Evolutionary conservation across 1,284 basidiomycete species (phyloP).

Genomic region (Apiotrichum brassicae): DNA sequence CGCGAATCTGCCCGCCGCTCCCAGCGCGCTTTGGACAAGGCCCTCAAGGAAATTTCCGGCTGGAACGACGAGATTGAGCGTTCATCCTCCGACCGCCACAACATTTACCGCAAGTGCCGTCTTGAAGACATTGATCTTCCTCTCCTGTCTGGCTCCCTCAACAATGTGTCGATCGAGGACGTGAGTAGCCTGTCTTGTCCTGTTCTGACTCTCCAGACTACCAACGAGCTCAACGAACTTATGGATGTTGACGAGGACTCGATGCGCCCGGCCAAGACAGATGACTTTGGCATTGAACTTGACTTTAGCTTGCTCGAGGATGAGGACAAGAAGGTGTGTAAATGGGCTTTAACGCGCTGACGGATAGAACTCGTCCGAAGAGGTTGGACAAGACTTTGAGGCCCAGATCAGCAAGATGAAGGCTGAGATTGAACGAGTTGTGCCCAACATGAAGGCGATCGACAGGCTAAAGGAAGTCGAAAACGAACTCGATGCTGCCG

Average conservation of each 20-base stretch:
- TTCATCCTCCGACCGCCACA: slow-evolving; percentile 73
- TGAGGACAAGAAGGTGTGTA: slow-evolving; percentile 57
- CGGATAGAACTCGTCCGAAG: slow-evolving; percentile 60
- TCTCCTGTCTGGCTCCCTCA: slow-evolving; percentile 64
- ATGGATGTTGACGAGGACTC: slow-evolving; percentile 82
- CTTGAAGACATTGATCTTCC: slow-evolving; percentile 89
- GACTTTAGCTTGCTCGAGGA: slow-evolving; percentile 76
- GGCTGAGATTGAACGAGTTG: slow-evolving; percentile 85
- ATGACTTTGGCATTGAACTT: slow-evolving; percentile 84
- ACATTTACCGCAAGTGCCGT: slow-evolving; percentile 83
- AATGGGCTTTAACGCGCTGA: neutral
- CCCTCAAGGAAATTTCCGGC: slow-evolving; percentile 78
- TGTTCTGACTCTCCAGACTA: slow-evolving; percentile 3
- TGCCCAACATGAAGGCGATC: slow-evolving; percentile 93
- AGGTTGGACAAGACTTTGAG: slow-evolving; percentile 68
- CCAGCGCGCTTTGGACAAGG: slow-evolving; percentile 70
- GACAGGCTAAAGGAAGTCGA: slow-evolving; percentile 94
- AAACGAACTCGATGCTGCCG: slow-evolving; percentile 52
- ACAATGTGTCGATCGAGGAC: slow-evolving; percentile 83
- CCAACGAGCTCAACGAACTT: slow-evolving; percentile 58
- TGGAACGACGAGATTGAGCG: slow-evolving; percentile 95
- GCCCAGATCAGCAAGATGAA: slow-evolving; percentile 65
- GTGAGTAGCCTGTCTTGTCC: slow-evolving; percentile 47
- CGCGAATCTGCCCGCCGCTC: slow-evolving; percentile 67
- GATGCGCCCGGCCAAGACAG: slow-evolving; percentile 62